A percentile compares a stretch with the other conserved stretches of the same genome.
Conservation (phyloP, 2,329 filamentous ascomycete species). For the Colletotrichum zoysiae region DNA sequence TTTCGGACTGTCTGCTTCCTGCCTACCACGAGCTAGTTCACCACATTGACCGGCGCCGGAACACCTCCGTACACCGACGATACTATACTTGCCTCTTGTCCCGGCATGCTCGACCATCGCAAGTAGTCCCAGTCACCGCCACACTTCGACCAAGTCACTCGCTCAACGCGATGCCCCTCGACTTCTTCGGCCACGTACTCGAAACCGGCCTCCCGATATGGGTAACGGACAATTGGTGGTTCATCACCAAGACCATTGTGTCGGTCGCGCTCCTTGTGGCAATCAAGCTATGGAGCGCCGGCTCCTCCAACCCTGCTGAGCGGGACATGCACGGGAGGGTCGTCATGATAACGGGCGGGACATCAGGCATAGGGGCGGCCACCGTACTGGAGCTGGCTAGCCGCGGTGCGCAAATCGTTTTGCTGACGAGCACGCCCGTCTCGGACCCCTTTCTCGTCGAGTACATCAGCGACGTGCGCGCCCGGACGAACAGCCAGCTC, state of each 20-base stretch:
- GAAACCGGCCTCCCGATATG: slow-evolving; percentile 64
- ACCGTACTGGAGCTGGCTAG: slow-evolving; percentile 80
- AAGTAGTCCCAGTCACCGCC: neutral
- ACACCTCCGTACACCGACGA: neutral
- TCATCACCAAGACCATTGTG: slow-evolving; percentile 55
- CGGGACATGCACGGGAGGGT: slow-evolving; percentile 93
- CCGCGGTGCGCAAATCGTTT: slow-evolving; percentile 89
- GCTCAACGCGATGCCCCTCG: slow-evolving; percentile 62
- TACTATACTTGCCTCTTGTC: neutral
- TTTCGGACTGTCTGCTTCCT: slow-evolving; percentile 7
- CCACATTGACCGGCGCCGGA: slow-evolving; percentile 1
- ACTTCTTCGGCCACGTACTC: slow-evolving; percentile 61
- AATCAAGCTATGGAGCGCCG: slow-evolving; percentile 82
- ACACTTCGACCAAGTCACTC: neutral
- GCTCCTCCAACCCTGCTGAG: slow-evolving; percentile 80
- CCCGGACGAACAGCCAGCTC: slow-evolving; percentile 81
- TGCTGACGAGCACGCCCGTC: slow-evolving; percentile 85
- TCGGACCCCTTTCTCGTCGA: slow-evolving; percentile 91
- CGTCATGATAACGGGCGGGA: slow-evolving; percentile 93
- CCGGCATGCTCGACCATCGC: slow-evolving; percentile 13
- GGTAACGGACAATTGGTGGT: slow-evolving; percentile 59
- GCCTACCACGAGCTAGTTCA: slow-evolving; percentile 13
- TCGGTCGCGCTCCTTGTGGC: slow-evolving; percentile 56
- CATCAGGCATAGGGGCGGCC: slow-evolving; percentile 88
- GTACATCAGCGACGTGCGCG: slow-evolving; percentile 89